Evolutionary conservation across 2,329 filamentous ascomycete genomes (phyloP).

Genomic region (Ascochyta rabiei): DNA sequence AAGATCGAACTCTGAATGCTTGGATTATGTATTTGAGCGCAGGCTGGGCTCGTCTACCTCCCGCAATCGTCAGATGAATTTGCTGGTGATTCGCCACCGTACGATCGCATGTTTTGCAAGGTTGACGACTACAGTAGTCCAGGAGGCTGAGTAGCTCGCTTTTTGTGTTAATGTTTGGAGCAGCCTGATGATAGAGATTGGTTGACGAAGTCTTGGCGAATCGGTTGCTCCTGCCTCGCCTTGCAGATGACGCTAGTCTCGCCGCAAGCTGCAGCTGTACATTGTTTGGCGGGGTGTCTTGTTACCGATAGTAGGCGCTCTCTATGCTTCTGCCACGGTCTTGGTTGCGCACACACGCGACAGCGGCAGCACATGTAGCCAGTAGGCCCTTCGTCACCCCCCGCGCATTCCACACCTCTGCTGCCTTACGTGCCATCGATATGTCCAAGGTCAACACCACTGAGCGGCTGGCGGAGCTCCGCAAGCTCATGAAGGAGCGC

Average conservation of each 20-base stretch:
- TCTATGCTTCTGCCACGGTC: conserved; percentile 42
- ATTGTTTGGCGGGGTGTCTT: conserved; percentile 26
- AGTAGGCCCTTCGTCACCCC: conserved; percentile 18
- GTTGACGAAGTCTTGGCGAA: conserved; percentile 8
- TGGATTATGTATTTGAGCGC: conserved; percentile 4
- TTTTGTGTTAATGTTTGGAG: conserved; percentile 1
- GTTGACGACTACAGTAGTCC: neutral
- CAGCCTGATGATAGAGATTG: conserved; percentile 5
- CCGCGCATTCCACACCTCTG: conserved; percentile 41
- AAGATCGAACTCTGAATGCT: neutral
- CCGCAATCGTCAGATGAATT: conserved; percentile 10
- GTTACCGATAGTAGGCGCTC: conserved; percentile 30
- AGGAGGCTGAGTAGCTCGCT: neutral
- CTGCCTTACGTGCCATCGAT: conserved; percentile 49
- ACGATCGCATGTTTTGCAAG: conserved; percentile 14
- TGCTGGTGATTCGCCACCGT: conserved; percentile 12
- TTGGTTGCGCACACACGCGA: conserved; percentile 38
- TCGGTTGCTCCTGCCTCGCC: neutral
- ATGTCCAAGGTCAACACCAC: conserved; percentile 85
- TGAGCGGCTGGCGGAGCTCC: conserved; percentile 74
- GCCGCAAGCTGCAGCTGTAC: conserved; percentile 20
- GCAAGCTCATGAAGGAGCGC: conserved; percentile 84
- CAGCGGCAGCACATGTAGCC: conserved; percentile 34
- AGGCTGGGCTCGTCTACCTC: conserved; percentile 15
- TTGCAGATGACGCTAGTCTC: conserved; percentile 10